Base-by-base conservation (phyloP, 352 stramenopile species). In the Blastocystis hominis region DNA sequence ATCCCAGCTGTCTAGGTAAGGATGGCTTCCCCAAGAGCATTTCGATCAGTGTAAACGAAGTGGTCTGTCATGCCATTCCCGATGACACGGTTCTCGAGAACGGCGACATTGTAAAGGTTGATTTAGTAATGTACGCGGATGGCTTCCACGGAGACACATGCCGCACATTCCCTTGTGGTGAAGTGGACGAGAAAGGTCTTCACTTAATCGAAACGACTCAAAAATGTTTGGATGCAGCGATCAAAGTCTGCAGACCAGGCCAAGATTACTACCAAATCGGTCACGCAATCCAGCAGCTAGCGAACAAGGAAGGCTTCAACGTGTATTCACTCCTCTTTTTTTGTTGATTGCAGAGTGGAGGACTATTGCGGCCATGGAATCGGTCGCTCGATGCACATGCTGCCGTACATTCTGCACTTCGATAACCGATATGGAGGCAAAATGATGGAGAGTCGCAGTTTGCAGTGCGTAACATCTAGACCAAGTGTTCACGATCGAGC, bases 301-400 rank as follows among this genome's bases (percentile, higher is more conserved):
- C 63, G n/a, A 91, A 93, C 44, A 68, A 90, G 36, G 88, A 94
- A 15, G 91, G 90, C 13, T 93, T 94, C 75, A 88, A 88, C 20
- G 92, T 94, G 77, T 86, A 86, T n/a, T 17, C 6, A 34, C 36
- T 40, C 3, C 17, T 2, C 40, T 30, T n/a, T 5, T 20, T 34
- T 17, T 20, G 6, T 72, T 40, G 10, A n/a, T 4, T 15, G 15
- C 75, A 79, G 72, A 17, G 89, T 95, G 64, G 87, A 91, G 59
- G 94, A 98, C 86, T 98, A 98, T 90, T 94, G 93, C 46, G 96
- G 96, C 13, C 97, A 99, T 90, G 97, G 97, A 53, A 98, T 98
- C 77, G 93, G 94, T 50, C 89, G 93, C 46, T 92, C 95, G 62
- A 98, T 99, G 86, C 96, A 98, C 90, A 95, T 92, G 89, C 89